These are phyloP conservation scores for Penicillium thymicola DNA, from an alignment of 2,329 filamentous ascomycete genomes.

Conservation along the genomic window DNA sequence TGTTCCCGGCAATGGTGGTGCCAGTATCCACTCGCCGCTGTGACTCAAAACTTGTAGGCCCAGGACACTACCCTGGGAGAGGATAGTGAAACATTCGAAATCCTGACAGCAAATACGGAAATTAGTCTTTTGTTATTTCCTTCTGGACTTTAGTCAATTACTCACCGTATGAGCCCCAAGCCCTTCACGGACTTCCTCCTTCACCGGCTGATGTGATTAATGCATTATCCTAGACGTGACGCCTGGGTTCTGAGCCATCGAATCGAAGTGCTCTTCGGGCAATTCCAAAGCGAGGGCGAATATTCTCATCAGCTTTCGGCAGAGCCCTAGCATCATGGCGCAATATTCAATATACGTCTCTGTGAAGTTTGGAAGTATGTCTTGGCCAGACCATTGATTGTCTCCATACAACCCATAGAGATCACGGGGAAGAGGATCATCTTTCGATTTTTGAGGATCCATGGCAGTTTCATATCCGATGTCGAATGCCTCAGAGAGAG, in stretches of 20 bases:
- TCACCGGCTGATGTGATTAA: slow-evolving; percentile 38
- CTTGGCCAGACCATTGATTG: slow-evolving; percentile 24
- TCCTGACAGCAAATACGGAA: slow-evolving; percentile 18
- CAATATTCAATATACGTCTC: slow-evolving; percentile 22
- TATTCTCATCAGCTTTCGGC: slow-evolving; percentile 32
- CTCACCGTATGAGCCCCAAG: slow-evolving; percentile 42
- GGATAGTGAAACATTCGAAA: slow-evolving; percentile 42
- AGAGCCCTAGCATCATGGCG: slow-evolving; percentile 11
- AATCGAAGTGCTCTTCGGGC: slow-evolving; percentile 37
- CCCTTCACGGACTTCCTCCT: slow-evolving; percentile 36
- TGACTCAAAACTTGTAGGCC: slow-evolving; percentile 37
- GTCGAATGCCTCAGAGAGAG: slow-evolving; percentile 27
- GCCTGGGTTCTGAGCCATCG: slow-evolving; percentile 33
- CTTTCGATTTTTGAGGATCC: slow-evolving; percentile 12
- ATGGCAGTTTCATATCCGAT: slow-evolving; percentile 26
- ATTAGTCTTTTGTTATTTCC: not conserved
- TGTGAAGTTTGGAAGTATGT: slow-evolving; percentile 16
- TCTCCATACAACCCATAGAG: slow-evolving; percentile 20
- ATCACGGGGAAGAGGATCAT: slow-evolving; percentile 16
- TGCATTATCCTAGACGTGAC: slow-evolving; percentile 42
- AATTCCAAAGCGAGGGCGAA: slow-evolving; percentile 42
- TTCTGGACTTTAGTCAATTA: not conserved
- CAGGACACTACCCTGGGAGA: slow-evolving; percentile 40
- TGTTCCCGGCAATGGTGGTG: slow-evolving; percentile 24
- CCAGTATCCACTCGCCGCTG: slow-evolving; percentile 27